Percentiles rank a stretch among this genome's conserved stretches.
Evolutionary conservation across 805 yeast species (phyloP).

Genomic region (Saccharomycopsis fibuligera): DNA sequence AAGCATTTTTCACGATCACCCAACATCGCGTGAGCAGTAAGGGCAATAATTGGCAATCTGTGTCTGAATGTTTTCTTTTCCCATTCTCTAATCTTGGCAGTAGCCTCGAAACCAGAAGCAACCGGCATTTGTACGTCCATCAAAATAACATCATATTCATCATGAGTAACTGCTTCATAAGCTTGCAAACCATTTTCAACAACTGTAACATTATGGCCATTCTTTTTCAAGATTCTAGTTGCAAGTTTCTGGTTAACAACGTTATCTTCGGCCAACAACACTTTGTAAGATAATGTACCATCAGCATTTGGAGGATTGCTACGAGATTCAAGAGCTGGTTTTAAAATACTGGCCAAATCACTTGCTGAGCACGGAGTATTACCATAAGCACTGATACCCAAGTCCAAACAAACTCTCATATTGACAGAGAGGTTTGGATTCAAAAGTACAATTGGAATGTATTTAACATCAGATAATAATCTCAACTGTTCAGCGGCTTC

Average conservation of each 20-base stretch:
- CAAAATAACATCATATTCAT: constrained; percentile 69
- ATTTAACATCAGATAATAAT: constrained; percentile 68
- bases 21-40: constrained; percentile 91
- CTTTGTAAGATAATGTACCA: constrained; percentile 67
- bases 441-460: constrained; percentile 74
- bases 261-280: constrained; percentile 81
- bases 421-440: constrained; percentile 73
- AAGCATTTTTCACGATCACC: constrained; percentile 85
- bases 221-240: constrained; percentile 76
- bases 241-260: constrained; percentile 84
- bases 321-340: constrained; percentile 80
- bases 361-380: constrained; percentile 80
- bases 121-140: constrained; percentile 97
- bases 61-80: constrained; percentile 73
- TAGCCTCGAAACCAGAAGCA: constrained; percentile 93
- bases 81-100: constrained; percentile 82
- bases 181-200: constrained; percentile 86
- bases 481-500: constrained; percentile 68
- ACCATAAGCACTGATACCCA: constrained; percentile 84
- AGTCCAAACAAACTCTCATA: constrained; percentile 74
- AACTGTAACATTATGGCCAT: constrained; percentile 77
- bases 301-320: constrained; percentile 76
- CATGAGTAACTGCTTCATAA: constrained; percentile 61
- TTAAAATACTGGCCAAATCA: constrained; percentile 75
- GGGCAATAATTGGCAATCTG: constrained; percentile 81